Percentiles rank a stretch among this genome's conserved stretches.
Evolutionary conservation across 495 filamentous ascomycete genomes (phyloP).

Genomic region (Penicillium coprophilum): DNA sequence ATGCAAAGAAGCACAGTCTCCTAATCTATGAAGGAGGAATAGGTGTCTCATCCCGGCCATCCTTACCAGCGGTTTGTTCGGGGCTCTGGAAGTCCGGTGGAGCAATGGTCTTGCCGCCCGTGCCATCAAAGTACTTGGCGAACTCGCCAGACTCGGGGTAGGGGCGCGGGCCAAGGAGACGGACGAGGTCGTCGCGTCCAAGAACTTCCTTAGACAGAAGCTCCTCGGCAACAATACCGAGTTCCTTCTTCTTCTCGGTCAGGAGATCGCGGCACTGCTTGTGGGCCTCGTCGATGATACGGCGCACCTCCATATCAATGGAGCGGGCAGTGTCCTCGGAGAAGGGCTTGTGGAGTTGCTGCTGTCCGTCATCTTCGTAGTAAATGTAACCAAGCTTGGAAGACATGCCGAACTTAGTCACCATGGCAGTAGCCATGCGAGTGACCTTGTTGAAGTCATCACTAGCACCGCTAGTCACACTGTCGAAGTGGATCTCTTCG

Average conservation of each 20-base stretch:
- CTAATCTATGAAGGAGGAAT: slow-evolving; percentile 40
- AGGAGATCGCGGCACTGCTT: slow-evolving; percentile 83
- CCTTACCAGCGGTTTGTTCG: slow-evolving; percentile 38
- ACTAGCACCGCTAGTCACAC: slow-evolving; percentile 87
- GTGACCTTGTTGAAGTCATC: slow-evolving; percentile 99
- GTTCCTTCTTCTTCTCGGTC: slow-evolving; percentile 78
- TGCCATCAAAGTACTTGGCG: slow-evolving; percentile 80
- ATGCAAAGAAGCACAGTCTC: slow-evolving; percentile 17
- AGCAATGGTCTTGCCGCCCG: slow-evolving; percentile 47
- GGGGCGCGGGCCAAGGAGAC: slow-evolving; percentile 77
- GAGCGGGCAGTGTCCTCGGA: slow-evolving; percentile 87
- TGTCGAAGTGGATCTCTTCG: slow-evolving; percentile 94
- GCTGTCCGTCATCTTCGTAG: slow-evolving; percentile 77
- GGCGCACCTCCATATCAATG: slow-evolving; percentile 86
- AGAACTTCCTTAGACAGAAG: slow-evolving; percentile 88
- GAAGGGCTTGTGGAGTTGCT: slow-evolving; percentile 89
- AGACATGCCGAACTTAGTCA: slow-evolving; percentile 97
- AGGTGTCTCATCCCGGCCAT: slow-evolving; percentile 47
- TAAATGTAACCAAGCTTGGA: slow-evolving; percentile 86
- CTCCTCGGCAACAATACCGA: slow-evolving; percentile 91
- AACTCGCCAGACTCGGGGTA: slow-evolving; percentile 87
- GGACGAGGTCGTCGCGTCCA: slow-evolving; percentile 83
- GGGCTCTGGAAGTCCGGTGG: slow-evolving; percentile 53
- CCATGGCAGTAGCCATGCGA: slow-evolving; percentile 91
- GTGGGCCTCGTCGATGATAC: slow-evolving; percentile 89